Base-by-base conservation (phyloP, 139 green algal species). In the Chlorella sorokiniana region DNA sequence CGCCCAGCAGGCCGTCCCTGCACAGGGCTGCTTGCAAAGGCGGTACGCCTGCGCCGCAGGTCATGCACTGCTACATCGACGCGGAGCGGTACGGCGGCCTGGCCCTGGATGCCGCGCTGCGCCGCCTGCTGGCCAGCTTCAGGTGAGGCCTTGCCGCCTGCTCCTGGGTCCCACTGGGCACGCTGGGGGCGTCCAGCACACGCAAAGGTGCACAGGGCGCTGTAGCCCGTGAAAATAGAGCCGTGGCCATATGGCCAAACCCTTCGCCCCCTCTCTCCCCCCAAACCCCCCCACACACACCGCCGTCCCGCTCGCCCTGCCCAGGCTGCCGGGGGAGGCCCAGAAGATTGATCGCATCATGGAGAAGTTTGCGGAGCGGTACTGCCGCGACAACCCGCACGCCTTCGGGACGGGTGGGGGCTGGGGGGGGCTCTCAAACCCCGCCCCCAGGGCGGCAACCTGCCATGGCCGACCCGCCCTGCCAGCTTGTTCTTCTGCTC, bases 271-370 rank as follows among this genome's bases (percentile, higher is more conserved):
- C 64, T 37, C 38, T 18, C 45, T 31, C 6, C 3, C 33, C 33
- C 0, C 22, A 23, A 0, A 14, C 44, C 42, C 40, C 6, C 62
- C 64, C 33, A 1, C 22, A 31, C 45, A 27, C 45, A 44, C 14
- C 33, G 9, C 3, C 38, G n/a, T 82, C 25, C 75, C 85, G 81
- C 9, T n/a, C 33, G 0, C 23, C 1, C 29, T 52, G 1, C 31
- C 9, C 78, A 73, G 59, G 45, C 88, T 99, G 68, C 97, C 97
- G 18, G 97, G 97, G 5, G 97, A 99, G 88, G 95, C 97, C 0
- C 97, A 99, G 89, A 99, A 99, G 93, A 99, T 99, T 73, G 97
- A 99, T 85, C 88, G 97, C 11, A 89, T 99, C 64, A 98, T 99
- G 94, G 96, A 99, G 88, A 99, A 99, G 76, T 96, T 98, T 90